Evolutionary conservation across 768 basidiomycete genomes (phyloP).

Genomic region (Lactarius quietus): DNA sequence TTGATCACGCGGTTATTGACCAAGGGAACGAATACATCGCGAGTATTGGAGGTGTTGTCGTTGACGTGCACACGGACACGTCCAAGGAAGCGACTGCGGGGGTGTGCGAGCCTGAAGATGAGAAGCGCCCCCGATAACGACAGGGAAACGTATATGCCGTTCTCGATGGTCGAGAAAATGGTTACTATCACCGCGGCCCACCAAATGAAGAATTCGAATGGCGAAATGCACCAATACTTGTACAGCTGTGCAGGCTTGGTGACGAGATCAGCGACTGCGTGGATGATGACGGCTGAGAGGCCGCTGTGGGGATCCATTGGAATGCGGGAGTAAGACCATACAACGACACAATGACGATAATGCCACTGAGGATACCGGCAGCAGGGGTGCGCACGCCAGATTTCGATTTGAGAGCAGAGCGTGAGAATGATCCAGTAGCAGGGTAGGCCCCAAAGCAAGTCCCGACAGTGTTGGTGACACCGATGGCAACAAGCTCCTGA

Average conservation of each 20-base stretch:
- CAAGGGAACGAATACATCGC: constrained; percentile 86
- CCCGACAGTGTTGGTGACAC: constrained; percentile 92
- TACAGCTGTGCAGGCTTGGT: constrained; percentile 81
- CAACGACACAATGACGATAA: constrained; percentile 89
- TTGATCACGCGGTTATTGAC: constrained; percentile 56
- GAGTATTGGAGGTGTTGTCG: constrained; percentile 35
- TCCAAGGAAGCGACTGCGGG: constrained; percentile 89
- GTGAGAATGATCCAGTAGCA: constrained; percentile 97
- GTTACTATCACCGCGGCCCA: constrained; percentile 82
- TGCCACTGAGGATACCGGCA: constrained; percentile 78
- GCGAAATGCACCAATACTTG: constrained; percentile 90
- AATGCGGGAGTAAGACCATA: constrained; percentile 94
- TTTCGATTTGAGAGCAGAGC: constrained; percentile 94
- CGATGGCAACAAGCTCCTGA: constrained; percentile 95
- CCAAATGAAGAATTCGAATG: constrained; percentile 91
- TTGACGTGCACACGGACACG: constrained; percentile 60
- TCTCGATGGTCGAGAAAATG: constrained; percentile 90
- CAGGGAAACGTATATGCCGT: constrained; percentile 89
- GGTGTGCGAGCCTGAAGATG: constrained; percentile 81
- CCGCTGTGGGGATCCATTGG: constrained; percentile 83
- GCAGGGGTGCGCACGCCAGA: constrained; percentile 96
- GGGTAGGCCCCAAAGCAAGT: constrained; percentile 91
- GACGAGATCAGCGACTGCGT: constrained; percentile 85
- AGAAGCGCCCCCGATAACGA: constrained; percentile 74
- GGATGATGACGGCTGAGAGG: constrained; percentile 93